Conservation (phyloP, 441 rosid species). For the Brassica balearica region DNA sequence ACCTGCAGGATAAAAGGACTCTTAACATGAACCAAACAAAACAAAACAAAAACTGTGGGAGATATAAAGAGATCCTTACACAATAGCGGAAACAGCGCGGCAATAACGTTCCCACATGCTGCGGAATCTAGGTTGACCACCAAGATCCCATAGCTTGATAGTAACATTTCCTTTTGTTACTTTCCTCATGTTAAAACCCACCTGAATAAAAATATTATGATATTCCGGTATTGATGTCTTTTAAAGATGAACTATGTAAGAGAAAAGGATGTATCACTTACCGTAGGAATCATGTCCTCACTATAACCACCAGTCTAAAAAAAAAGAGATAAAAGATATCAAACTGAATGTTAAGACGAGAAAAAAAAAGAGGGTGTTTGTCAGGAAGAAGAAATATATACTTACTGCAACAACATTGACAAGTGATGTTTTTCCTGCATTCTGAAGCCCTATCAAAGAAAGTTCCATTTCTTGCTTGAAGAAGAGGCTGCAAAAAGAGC, state of each 20-base stretch:
- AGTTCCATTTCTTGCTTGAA: constrained; percentile 86
- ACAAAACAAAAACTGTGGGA: not conserved
- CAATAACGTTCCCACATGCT: constrained; percentile 98
- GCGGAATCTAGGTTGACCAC: constrained; percentile 95
- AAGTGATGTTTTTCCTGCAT: constrained; percentile 82
- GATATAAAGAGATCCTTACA: constrained; percentile 27
- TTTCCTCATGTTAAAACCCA: constrained; percentile 85
- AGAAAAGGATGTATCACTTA: constrained; percentile 38
- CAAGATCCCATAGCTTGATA: constrained; percentile 80
- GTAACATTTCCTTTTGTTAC: constrained; percentile 82
- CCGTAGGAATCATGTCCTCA: constrained; percentile 86
- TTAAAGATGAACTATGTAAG: not conserved
- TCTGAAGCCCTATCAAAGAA: constrained; percentile 78
- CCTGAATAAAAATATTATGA: too few species aligned
- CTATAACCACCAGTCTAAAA: constrained; percentile 78
- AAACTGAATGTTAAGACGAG: constrained; percentile 1
- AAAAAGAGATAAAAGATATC: constrained; percentile 26
- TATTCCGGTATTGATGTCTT: not conserved
- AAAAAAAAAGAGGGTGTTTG: too few species aligned
- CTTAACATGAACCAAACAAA: not conserved
- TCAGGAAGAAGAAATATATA: constrained; percentile 19
- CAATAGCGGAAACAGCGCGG: constrained; percentile 46
- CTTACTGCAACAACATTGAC: constrained; percentile 81
- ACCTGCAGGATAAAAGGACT: constrained; percentile 45
- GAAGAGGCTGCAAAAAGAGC: constrained; percentile 59